Evolutionary conservation across 2,329 filamentous ascomycete genomes (phyloP).

Genomic region (Curvularia eragrostidis): DNA sequence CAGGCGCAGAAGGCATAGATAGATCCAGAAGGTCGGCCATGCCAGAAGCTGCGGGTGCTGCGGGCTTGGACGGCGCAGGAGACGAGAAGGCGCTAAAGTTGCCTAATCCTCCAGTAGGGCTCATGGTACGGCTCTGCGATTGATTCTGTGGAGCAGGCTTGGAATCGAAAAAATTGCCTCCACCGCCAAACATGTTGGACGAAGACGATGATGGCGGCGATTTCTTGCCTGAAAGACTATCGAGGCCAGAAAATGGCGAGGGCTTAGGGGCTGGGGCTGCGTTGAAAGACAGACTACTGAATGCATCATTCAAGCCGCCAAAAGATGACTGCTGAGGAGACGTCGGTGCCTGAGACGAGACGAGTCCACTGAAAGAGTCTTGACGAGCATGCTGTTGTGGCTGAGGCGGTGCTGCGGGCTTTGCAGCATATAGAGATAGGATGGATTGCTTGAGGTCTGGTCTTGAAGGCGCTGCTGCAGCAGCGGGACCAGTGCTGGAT

Average conservation of each 20-base stretch:
- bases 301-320: constrained; percentile 81
- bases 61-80: constrained; percentile 55
- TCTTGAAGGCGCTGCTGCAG: constrained; percentile 69
- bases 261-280: constrained; percentile 60
- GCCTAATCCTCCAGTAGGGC: constrained; percentile 62
- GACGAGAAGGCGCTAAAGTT: constrained; percentile 73
- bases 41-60: constrained; percentile 58
- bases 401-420: constrained; percentile 68
- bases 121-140: constrained; percentile 58
- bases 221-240: constrained; percentile 58
- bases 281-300: constrained; percentile 71
- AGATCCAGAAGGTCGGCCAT: constrained; percentile 85
- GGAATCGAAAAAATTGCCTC: constrained; percentile 83
- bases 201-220: constrained; percentile 54
- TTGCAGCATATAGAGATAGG: constrained; percentile 88
- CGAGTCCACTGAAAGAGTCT: constrained; percentile 55
- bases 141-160: constrained; percentile 59
- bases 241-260: constrained; percentile 69
- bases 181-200: constrained; percentile 62
- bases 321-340: constrained; percentile 55
- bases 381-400: constrained; percentile 62
- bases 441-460: constrained; percentile 98
- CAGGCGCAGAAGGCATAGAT: constrained; percentile 46
- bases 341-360: constrained; percentile 50
- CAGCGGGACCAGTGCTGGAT: constrained; percentile 75